phyloP scores from a whole-genome alignment of 345 rosid species.

The Durio zibethinus region DNA sequence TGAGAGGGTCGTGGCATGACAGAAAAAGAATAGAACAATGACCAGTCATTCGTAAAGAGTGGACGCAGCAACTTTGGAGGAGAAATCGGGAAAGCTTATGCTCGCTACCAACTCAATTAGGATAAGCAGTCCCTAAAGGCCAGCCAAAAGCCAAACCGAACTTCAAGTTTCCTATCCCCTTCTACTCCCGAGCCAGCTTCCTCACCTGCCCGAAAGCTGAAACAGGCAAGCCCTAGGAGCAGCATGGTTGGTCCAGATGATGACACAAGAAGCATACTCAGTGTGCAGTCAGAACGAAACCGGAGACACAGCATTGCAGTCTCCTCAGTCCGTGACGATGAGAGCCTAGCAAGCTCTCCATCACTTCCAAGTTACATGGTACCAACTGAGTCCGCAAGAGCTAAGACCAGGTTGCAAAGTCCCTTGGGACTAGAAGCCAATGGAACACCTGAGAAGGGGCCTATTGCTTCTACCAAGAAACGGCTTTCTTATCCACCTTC shows the following conservation, averaged over 20 bases:
- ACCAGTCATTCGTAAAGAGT: constrained; percentile 48
- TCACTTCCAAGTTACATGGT: constrained; percentile 85
- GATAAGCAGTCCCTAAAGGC: constrained; percentile 61
- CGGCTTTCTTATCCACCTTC: constrained; percentile 78
- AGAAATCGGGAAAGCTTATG: constrained; percentile 60
- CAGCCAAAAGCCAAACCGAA: constrained; percentile 50
- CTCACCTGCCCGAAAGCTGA: constrained; percentile 51
- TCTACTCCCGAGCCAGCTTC: constrained; percentile 56
- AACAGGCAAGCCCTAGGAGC: constrained; percentile 49
- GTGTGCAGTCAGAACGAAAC: constrained; percentile 52
- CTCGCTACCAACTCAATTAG: constrained; percentile 61
- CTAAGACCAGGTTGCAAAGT: constrained; percentile 65
- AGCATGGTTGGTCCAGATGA: constrained; percentile 48
- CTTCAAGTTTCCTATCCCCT: constrained; percentile 46
- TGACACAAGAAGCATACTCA: constrained; percentile 63
- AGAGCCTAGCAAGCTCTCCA: constrained; percentile 63
- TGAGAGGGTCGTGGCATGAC: constrained; percentile 45
- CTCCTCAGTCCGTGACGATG: constrained; percentile 60
- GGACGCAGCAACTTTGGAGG: constrained; percentile 41
- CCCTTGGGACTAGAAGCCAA: constrained; percentile 45
- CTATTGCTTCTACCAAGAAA: constrained; percentile 51
- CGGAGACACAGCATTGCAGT: constrained; percentile 78
- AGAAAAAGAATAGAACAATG: constrained; percentile 60
- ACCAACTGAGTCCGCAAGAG: constrained; percentile 81
- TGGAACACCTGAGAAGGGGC: constrained; percentile 50